A percentile compares a stretch with the other conserved stretches of the same genome.
phyloP scores from a whole-genome alignment of 2,329 filamentous ascomycete genomes.

The Exophiala phaeomuriformis region DNA sequence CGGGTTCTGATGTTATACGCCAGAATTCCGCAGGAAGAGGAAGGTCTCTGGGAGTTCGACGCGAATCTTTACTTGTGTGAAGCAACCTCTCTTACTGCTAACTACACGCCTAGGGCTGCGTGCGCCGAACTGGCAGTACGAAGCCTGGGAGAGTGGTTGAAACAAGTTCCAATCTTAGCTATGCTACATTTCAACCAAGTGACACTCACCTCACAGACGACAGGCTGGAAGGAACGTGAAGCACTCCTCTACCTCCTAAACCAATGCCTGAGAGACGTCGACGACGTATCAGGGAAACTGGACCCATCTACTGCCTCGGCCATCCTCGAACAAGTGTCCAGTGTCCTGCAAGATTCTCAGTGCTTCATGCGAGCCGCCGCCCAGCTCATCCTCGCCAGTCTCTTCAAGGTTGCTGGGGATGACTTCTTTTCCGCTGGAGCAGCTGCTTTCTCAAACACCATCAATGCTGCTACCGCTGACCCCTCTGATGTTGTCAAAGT shows the following conservation, averaged over 20 bases:
- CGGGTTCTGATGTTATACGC: constrained; percentile 77
- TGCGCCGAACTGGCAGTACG: constrained; percentile 90
- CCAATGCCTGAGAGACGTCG: constrained; percentile 73
- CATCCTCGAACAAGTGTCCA: constrained; percentile 73
- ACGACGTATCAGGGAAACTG: constrained; percentile 68
- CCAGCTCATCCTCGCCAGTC: constrained; percentile 73
- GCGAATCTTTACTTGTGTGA: constrained; percentile 92
- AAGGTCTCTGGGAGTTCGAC: constrained; percentile 93
- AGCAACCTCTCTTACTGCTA: constrained; percentile 87
- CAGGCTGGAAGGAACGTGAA: constrained; percentile 63
- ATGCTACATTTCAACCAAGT: constrained; percentile 63
- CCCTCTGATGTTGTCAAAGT: constrained; percentile 84
- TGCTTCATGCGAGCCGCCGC: constrained; percentile 78
- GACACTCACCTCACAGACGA: constrained; percentile 1
- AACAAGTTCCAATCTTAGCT: constrained; percentile 66
- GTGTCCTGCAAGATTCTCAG: constrained; percentile 62
- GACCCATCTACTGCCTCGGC: constrained; percentile 60
- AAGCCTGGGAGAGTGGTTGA: constrained; percentile 75
- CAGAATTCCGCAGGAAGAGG: constrained; percentile 85
- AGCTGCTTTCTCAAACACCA: constrained; percentile 49
- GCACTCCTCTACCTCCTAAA: constrained; percentile 78
- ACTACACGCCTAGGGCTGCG: constrained; percentile 90
- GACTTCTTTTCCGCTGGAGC: constrained; percentile 41
- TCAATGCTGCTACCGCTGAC: constrained; percentile 68
- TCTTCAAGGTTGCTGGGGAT: constrained; percentile 62